Evolutionary conservation across 2,329 filamentous ascomycete genomes (phyloP), one percentile per base, ranked within the genome.

Genomic region (Ophioceras dolichostomum): DNA sequence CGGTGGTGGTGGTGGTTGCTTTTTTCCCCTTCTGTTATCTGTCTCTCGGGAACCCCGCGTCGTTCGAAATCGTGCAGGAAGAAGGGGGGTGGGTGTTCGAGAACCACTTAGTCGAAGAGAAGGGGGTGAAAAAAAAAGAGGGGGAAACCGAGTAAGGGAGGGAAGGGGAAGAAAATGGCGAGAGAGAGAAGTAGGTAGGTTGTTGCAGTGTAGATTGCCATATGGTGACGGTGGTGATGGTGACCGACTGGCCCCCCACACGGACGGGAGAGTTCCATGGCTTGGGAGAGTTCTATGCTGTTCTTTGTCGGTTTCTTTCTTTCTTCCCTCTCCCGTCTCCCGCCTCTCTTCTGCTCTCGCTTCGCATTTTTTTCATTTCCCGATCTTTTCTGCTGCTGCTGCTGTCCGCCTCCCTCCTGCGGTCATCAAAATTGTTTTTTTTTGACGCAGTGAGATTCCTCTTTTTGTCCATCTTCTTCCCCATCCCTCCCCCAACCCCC

Each of bases 61-160:
- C 8, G 22, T 26, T 8, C 22, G 8, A 26, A 7, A 26, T 26
- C 12, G 22, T 26, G 22, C 22, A 26, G 12, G 22, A 26, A 26
- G n/a, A n/a, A n/a, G n/a, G n/a, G n/a, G n/a, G 10, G 7, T 29
- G 21, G 4, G n/a, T 4, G 9, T 19, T 13, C 32, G 27, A 8
- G 14, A 9, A 27, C 26, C 26, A 27, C 9, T 9, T 27, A 27
- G 20, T 27, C 20, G 19, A 18, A 16, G 17, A 32, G 26, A 26
- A 26, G 22, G 12, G 22, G 22, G 24, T 12, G n/a, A 16, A 32
- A 37, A 27, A 35, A n/a, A 32, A 14, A 34, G 36, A 32, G 34
- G 39, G 38, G 20, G 29, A 27, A 30, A 34, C 22, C 27, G 34
- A 39, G 37, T 5, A 36, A 38, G 36, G 20, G 42, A 20, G 14